Conservation (phyloP, 257 asterid genomes). For the Solanum chiquidenum region DNA sequence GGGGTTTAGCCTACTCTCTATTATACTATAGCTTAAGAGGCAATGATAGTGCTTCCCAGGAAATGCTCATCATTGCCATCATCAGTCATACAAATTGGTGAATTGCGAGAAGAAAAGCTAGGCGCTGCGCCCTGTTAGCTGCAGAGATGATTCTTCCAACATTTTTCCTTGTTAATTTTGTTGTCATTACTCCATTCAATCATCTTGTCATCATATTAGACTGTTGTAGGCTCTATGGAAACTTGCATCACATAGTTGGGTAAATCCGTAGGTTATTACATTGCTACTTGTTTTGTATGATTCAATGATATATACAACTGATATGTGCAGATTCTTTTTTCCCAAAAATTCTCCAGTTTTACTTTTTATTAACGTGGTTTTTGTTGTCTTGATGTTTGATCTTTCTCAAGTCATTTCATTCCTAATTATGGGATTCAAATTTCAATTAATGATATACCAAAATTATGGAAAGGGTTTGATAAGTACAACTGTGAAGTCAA, state of each 20-base stretch:
- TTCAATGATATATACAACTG: constrained; percentile 8
- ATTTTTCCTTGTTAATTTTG: constrained; percentile 15
- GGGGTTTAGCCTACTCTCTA: constrained; percentile 15
- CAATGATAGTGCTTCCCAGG: constrained; percentile 19
- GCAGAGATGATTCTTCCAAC: constrained; percentile 28
- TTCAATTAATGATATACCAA: background rate
- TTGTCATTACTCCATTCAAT: constrained; percentile 6
- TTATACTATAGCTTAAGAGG: constrained; percentile 27
- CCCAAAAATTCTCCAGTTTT: background rate
- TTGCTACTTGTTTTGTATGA: constrained; percentile 9
- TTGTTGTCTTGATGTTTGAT: background rate
- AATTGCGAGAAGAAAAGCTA: constrained; percentile 20
- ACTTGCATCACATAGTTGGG: constrained; percentile 6
- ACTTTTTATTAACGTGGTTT: background rate
- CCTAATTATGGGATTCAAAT: background rate
- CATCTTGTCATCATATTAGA: constrained; percentile 8
- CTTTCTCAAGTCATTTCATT: background rate
- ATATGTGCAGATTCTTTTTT: constrained; percentile 22
- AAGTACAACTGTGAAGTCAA: background rate
- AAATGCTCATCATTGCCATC: background rate
- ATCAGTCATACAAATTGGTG: constrained; percentile 10
- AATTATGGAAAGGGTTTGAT: background rate
- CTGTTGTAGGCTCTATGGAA: constrained; percentile 12
- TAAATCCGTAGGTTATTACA: background rate
- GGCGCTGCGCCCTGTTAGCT: constrained; percentile 21